Evolutionary conservation across 1,284 basidiomycete genomes (phyloP), one percentile per base, ranked within the genome.

Genomic region (Heterobasidion occidentale): DNA sequence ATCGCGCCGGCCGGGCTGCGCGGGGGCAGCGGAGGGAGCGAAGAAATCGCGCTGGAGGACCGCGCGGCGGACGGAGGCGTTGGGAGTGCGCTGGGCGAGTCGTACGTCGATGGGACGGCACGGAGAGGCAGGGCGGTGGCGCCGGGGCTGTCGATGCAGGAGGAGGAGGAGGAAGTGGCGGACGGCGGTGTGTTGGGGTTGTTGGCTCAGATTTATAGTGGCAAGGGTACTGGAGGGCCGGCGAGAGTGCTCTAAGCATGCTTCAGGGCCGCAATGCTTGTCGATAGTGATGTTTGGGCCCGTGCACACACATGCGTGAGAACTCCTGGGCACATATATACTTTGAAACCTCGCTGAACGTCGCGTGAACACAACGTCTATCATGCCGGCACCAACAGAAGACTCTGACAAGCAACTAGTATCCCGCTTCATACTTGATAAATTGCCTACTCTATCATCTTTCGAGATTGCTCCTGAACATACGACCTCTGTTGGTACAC

Each of bases 191-290:
- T 92, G 60, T 70, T 92, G 58, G 87, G 85, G 35, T 64, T 92
- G 61, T 66, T 92, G 62, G 83, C 86, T 42, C 84, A 91, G 72
- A 91, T 92, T 52, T 92, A 92, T 56, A 62, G 54, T 67, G 83
- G 81, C 55, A 75, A 80, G 56, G 77, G 57, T 9, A 27, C 52
- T 15, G 35, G 35, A 36, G 20, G 20, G 12, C 20, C 20, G 15
- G 44, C 42, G n/a, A 33, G 52, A n/a, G 52, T 53, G 42, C 15
- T 53, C 44, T 53, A 12, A 46, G 17, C 42, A 45, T 45, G 5
- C 27, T 27, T 27, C 27, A 27, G 27, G 27, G 27, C 27, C 27
- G 27, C 27, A 6, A 27, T 27, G 6, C 27, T 27, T 5, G 27
- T 27, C 27, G 27, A 27, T 27, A 27, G 27, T 6, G 27, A 27